phyloP scores from a whole-genome alignment of 768 basidiomycete genomes.

The Postia placenta region DNA sequence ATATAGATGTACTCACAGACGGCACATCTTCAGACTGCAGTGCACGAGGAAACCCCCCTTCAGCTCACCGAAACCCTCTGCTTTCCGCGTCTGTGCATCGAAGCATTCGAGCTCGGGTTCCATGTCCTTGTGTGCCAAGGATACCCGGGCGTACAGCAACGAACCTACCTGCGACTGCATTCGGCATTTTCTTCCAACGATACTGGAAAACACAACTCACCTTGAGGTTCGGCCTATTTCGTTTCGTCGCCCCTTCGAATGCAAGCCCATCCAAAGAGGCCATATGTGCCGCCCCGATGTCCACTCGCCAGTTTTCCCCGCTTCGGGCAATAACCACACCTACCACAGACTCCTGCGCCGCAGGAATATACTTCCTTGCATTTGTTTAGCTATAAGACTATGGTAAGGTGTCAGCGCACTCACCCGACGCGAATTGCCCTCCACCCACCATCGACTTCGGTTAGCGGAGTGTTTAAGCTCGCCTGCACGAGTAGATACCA shows the following conservation, averaged over 20 bases:
- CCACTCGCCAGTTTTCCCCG: conserved; percentile 90
- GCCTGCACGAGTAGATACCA: conserved; percentile 65
- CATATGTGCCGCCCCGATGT: conserved; percentile 84
- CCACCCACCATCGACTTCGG: conserved; percentile 83
- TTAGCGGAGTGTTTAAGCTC: conserved; percentile 63
- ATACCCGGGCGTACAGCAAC: conserved; percentile 87
- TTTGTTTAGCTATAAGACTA: background rate
- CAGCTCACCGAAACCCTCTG: conserved; percentile 91
- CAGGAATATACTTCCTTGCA: conserved; percentile 74
- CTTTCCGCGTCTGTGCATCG: conserved; percentile 86
- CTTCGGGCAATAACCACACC: conserved; percentile 75
- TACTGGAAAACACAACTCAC: conserved; percentile 30
- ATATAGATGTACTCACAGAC: conserved; percentile 58
- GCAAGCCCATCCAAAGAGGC: conserved; percentile 86
- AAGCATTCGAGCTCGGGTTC: conserved; percentile 98
- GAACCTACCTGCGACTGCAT: conserved; percentile 67
- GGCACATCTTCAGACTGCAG: conserved; percentile 80
- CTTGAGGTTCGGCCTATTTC: conserved; percentile 92
- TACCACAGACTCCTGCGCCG: conserved; percentile 83
- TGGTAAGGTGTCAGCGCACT: conserved; percentile 26
- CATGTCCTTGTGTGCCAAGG: conserved; percentile 94
- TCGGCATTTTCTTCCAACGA: conserved; percentile 4
- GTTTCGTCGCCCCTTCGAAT: conserved; percentile 93
- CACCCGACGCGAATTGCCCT: conserved; percentile 80
- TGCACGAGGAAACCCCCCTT: conserved; percentile 81